These are phyloP conservation scores for Diutina sp. DNA, from an alignment of 1,139 yeast species.

Conservation along the genomic window DNA sequence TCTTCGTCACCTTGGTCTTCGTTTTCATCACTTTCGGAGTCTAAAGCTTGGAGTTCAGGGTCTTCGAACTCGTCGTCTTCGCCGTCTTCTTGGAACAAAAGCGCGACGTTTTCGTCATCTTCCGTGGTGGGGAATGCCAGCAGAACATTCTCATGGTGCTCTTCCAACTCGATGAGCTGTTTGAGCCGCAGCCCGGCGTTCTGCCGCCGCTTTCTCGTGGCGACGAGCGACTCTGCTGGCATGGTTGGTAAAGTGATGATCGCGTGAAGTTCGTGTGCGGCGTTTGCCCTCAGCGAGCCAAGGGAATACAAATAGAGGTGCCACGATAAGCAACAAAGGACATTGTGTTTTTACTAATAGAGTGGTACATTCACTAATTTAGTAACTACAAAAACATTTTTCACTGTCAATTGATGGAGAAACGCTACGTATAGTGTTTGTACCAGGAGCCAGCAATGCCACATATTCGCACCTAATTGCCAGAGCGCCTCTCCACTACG, in stretches of 20 bases:
- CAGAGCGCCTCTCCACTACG: neutral
- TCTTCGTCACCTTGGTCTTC: slow-evolving; percentile 13
- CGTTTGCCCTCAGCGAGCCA: neutral
- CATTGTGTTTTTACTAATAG: too few species aligned
- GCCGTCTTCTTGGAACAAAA: slow-evolving; percentile 75
- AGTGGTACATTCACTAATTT: too few species aligned
- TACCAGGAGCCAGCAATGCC: too few species aligned
- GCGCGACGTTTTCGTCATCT: slow-evolving; percentile 63
- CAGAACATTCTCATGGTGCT: slow-evolving; percentile 22
- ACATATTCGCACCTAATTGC: neutral
- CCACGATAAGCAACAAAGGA: too few species aligned
- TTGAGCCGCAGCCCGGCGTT: slow-evolving; percentile 86
- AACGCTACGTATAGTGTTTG: too few species aligned
- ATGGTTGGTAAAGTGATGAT: neutral
- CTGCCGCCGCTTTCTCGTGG: slow-evolving; percentile 64
- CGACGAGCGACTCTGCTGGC: slow-evolving; percentile 24
- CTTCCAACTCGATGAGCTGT: slow-evolving; percentile 63
- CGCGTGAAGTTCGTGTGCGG: neutral
- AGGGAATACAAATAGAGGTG: too few species aligned
- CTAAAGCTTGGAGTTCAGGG: slow-evolving; percentile 14
- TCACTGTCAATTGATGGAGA: too few species aligned
- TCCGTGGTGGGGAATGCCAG: slow-evolving; percentile 21
- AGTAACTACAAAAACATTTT: too few species aligned
- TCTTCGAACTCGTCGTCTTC: slow-evolving; percentile 64
- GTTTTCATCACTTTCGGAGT: slow-evolving; percentile 14